Conservation (phyloP, 2,329 filamentous ascomycete species). For the Escovopsis weberi region DNA sequence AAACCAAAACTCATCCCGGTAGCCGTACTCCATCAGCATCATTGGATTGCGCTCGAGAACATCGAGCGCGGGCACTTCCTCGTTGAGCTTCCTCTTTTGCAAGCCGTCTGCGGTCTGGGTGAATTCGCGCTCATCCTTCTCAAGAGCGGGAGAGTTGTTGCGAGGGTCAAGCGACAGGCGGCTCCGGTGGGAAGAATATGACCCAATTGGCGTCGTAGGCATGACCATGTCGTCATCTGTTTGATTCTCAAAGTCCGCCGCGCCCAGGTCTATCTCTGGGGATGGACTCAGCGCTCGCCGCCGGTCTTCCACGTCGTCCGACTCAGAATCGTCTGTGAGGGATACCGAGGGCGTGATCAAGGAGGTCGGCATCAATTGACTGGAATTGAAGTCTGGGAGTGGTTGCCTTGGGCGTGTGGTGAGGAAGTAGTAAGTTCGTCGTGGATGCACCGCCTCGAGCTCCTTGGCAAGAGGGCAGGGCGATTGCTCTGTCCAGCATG, state of each 20-base stretch:
- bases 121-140: slow-evolving; percentile 93
- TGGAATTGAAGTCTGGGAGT: slow-evolving; percentile 41
- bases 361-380: slow-evolving; percentile 18
- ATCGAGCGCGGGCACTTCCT: slow-evolving; percentile 20
- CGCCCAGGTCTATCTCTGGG: slow-evolving; percentile 83
- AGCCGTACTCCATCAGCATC: slow-evolving; percentile 18
- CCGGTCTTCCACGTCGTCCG: slow-evolving; percentile 59
- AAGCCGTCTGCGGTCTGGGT: slow-evolving; percentile 86
- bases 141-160: slow-evolving; percentile 74
- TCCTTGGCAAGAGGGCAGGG: slow-evolving; percentile 89
- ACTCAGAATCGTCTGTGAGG: slow-evolving; percentile 29
- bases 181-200: slow-evolving; percentile 39
- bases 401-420: slow-evolving; percentile 76
- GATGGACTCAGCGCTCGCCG: slow-evolving; percentile 69
- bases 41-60: slow-evolving; percentile 14
- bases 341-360: slow-evolving; percentile 79
- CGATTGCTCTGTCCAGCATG: slow-evolving; percentile 60
- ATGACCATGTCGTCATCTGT: slow-evolving; percentile 45
- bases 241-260: slow-evolving; percentile 67
- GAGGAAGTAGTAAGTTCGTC: slow-evolving; percentile 92
- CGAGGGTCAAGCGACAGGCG: slow-evolving; percentile 31
- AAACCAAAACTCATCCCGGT: slow-evolving; percentile 38
- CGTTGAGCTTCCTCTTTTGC: slow-evolving; percentile 47
- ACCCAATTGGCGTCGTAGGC: slow-evolving; percentile 48
- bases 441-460: slow-evolving; percentile 79